Evolutionary conservation across 108 stramenopile genomes (phyloP).

Genomic region (Cylindrotheca fusiformis): DNA sequence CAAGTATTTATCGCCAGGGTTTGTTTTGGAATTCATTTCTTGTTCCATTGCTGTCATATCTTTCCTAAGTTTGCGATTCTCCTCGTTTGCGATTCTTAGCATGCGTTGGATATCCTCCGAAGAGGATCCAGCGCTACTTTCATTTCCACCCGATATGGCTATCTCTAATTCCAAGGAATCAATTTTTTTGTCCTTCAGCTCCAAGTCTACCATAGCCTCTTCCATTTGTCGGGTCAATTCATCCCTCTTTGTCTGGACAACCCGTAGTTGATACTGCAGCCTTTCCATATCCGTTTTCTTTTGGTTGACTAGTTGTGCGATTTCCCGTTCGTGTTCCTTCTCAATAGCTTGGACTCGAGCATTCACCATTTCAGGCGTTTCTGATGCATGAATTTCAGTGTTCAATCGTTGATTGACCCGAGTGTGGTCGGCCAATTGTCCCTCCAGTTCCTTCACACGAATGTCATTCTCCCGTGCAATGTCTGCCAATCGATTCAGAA

Average conservation of each 20-base stretch:
- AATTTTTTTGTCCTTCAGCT: slow-evolving; percentile 6
- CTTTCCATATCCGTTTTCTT: slow-evolving; percentile 10
- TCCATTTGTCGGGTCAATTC: slow-evolving; percentile 6
- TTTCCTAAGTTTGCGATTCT: neutral
- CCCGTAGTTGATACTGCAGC: neutral
- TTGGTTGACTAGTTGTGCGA: slow-evolving; percentile 1
- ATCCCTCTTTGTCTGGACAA: slow-evolving; percentile 3
- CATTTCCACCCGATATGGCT: neutral
- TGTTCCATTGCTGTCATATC: neutral
- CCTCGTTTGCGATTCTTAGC: neutral
- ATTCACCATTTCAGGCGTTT: slow-evolving; percentile 7
- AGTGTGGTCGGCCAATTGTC: slow-evolving; percentile 16
- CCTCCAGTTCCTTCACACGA: slow-evolving; percentile 23
- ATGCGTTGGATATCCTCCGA: neutral
- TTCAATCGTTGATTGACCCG: slow-evolving; percentile 18
- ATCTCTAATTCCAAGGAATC: slow-evolving; percentile 6
- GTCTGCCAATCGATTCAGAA: slow-evolving; percentile 36
- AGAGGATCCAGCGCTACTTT: neutral
- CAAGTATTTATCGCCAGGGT: neutral
- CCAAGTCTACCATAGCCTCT: slow-evolving; percentile 5
- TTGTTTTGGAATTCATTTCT: neutral
- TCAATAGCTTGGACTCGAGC: slow-evolving; percentile 12
- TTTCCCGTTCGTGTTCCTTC: slow-evolving; percentile 11
- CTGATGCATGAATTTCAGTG: slow-evolving; percentile 3
- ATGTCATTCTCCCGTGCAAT: slow-evolving; percentile 24